These are phyloP conservation scores for Fonsecaea erecta DNA, from an alignment of 2,329 filamentous ascomycete species.

Conservation along the genomic window DNA sequence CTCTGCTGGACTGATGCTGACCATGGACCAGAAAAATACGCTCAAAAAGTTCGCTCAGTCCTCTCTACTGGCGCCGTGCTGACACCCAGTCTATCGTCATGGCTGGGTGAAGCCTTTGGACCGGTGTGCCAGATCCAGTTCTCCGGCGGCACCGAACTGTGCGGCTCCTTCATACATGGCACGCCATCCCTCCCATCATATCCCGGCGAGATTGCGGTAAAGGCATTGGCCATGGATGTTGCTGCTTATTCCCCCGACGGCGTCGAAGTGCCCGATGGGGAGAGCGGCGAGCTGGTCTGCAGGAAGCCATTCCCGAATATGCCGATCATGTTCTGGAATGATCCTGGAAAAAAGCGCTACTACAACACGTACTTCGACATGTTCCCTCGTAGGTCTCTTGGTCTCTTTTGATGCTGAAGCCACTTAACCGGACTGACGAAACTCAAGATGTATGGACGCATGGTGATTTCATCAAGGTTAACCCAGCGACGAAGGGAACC, in stretches of 20 bases:
- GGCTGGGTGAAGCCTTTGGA: constrained; percentile 22
- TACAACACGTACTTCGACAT: constrained; percentile 38
- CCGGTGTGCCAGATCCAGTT: constrained; percentile 31
- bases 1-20: background rate
- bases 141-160: constrained; percentile 41
- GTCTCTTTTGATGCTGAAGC: background rate
- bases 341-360: constrained; percentile 60
- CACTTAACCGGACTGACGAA: background rate
- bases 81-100: constrained; percentile 3
- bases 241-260: constrained; percentile 15
- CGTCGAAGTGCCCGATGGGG: constrained; percentile 50
- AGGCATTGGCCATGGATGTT: constrained; percentile 51
- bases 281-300: constrained; percentile 75
- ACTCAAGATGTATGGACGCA: constrained; percentile 57
- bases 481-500: constrained; percentile 17
- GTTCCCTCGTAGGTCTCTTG: constrained; percentile 11
- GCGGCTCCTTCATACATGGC: constrained; percentile 47
- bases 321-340: constrained; percentile 66
- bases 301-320: constrained; percentile 75
- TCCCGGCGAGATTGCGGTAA: constrained; percentile 60
- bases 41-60: constrained; percentile 8
- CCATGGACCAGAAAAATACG: background rate
- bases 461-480: constrained; percentile 59
- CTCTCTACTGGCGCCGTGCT: constrained; percentile 23
- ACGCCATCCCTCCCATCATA: constrained; percentile 72